A percentile compares a stretch with the other conserved stretches of the same genome.
Conservation (phyloP, 352 stramenopile genomes). For the Phytophthora hibernalis region DNA sequence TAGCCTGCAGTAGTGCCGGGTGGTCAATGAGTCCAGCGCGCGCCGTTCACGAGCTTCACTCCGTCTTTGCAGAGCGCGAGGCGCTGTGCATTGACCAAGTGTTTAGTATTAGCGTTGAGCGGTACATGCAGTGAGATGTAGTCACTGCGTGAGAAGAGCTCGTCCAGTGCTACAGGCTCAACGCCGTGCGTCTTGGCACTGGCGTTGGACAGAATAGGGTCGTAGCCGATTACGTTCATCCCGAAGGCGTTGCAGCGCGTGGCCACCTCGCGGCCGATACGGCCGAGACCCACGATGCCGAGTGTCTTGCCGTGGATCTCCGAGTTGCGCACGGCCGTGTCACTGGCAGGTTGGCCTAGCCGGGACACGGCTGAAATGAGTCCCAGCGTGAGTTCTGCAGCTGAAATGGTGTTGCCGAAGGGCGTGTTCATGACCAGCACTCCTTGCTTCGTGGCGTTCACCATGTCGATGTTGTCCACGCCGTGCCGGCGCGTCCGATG, state of each 20-base stretch:
- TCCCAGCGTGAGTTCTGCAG: constrained; percentile 95
- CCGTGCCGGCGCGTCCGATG: constrained; percentile 91
- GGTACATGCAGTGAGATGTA: constrained; percentile 97
- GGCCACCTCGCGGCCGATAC: constrained; percentile 95
- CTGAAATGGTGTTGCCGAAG: constrained; percentile 95
- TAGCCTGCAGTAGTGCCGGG: constrained; percentile 86
- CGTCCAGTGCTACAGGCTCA: constrained; percentile 83
- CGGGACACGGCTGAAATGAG: constrained; percentile 87
- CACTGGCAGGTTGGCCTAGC: constrained; percentile 8
- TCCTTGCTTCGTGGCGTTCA: constrained; percentile 89
- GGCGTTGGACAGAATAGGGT: constrained; percentile 91
- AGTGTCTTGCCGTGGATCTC: constrained; percentile 60
- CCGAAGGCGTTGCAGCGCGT: constrained; percentile 92
- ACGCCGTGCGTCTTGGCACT: constrained; percentile 83
- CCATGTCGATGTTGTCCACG: constrained; percentile 95
- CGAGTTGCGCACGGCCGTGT: constrained; percentile 52
- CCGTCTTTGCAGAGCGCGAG: constrained; percentile 92
- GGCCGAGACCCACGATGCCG: constrained; percentile 94
- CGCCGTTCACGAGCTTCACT: constrained; percentile 95
- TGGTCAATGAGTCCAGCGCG: constrained; percentile 95
- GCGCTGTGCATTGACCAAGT: constrained; percentile 88
- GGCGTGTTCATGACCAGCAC: constrained; percentile 98
- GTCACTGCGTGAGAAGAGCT: constrained; percentile 93
- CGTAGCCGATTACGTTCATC: constrained; percentile 95
- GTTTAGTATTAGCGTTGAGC: constrained; percentile 94